Evolutionary conservation across 257 asterid species (phyloP), one percentile per base, ranked within the genome.

Genomic region (Striga asiatica): DNA sequence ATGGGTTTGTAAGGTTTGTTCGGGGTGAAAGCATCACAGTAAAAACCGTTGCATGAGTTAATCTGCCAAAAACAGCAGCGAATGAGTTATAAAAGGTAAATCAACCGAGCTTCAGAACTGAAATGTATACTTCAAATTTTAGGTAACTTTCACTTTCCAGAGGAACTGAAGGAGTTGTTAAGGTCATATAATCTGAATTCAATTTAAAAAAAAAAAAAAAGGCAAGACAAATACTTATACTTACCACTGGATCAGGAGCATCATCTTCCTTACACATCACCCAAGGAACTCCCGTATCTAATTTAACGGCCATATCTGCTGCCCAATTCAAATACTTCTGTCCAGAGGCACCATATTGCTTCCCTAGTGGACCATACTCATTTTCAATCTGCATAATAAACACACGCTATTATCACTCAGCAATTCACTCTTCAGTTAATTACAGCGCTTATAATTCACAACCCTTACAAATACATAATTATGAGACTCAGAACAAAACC

Each of bases 1-100:
- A 79, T 65, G 8, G 99, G 99, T 71, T 92, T 92, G 72, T 92
- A 84, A 18, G 97, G 85, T 66, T 71, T 79, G 81, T 92, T 92
- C 11, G 99, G 99, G 54, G 83, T 56, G 76, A 92, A 88, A 27
- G 82, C 52, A 68, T 88, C 94, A 60, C 97, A 83, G 28, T 88
- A 88, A 78, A 92, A 88, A 14, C 99, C 99, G 17, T 92, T 92
- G 81, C 99, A 92, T 3, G 99, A 68, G 67, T 92, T 92, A 13
- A 92, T 84, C 99, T 92, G 75, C 61, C 54, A 70, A 31, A 50
- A 69, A 50, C n/a, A 43, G 41, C 31, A 62, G 32, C 14, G 47
- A 57, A 39, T 8, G n/a, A n/a, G 50, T 34, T 17, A 38, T 41
- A 21, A 62, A 11, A 5, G 14, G 41, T 27, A 5, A 14, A 31